Evolutionary conservation across 1,284 basidiomycete genomes (phyloP), one percentile per base, ranked within the genome.

Genomic region (Paramarasmius palmivorus): DNA sequence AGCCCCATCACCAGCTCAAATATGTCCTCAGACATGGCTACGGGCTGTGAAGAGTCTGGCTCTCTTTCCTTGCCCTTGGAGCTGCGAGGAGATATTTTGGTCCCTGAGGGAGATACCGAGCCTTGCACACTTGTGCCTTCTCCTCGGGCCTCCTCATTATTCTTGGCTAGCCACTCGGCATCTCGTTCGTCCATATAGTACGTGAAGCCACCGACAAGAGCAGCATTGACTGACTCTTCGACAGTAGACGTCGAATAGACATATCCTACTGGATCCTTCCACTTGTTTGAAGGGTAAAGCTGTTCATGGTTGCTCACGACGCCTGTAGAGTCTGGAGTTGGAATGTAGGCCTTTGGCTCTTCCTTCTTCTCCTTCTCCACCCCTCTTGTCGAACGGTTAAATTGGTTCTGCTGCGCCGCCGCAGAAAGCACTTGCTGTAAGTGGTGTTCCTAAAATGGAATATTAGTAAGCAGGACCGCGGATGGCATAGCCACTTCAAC

Each of bases 141-240:
- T 17, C 93, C 91, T 46, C 91, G 84, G 2, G 91, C 90, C 59
- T 91, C 86, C 61, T 91, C 88, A 63, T 98, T 98, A 67, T 93
- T 93, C 69, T 87, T 89, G 58, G 91, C 87, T 35, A 99, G 82
- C 95, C 96, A 99, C 54, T 91, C 89, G 62, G 90, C 85, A 73
- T 99, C 97, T 36, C 93, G 90, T 69, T 99, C 97, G 65, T 99
- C 97, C 88, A 98, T 91, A 62, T 87, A 92, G 69, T 99, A 98
- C 4, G 86, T 83, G 66, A 88, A 92, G 1, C 84, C 86, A 61
- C 83, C 77, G 35, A 79, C 72, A 57, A 92, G 79, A 17, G 81
- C 81, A 57, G 73, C 77, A 14, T 67, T 68, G 54, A 78, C 72
- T 25, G 79, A 74, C 63, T 98, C 94, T 66, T 99, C 97, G 59